Base-by-base conservation (phyloP, 2,329 filamentous ascomycete genomes). In the Scedosporium boydii region DNA sequence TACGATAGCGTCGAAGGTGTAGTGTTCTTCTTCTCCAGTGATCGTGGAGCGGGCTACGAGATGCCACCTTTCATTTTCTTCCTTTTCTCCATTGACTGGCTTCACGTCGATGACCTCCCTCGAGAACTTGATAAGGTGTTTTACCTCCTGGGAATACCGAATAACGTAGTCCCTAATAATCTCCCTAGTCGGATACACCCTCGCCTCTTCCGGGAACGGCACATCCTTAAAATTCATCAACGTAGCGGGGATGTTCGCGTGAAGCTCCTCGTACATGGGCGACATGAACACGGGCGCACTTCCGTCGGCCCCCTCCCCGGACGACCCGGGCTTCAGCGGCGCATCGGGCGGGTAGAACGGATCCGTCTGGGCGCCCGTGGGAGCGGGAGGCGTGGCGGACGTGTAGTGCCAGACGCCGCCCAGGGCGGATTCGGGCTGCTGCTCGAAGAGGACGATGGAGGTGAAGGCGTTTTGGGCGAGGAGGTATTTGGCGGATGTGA, bases 381-480 rank as follows among this genome's bases (percentile, higher is more conserved):
- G 81, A 64, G 70, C 77, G 67, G 67, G 81, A 65, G 71, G 78
- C 62, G 73, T 80, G 64, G 72, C 74, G 29, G 78, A 76, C 65
- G 82, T 87, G 73, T 96, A 92, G 69, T 91, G 88, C 93, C 93
- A 98, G 9, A 95, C 84, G 2, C 95, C 93, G 63, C 92, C 93
- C 6, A 89, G 83, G 38, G 64, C 64, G 18, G 44, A 46, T 58
- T 84, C 81, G 55, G 81, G 77, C 66, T 91, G 87, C 74, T 96
- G 91, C 74, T 98, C 95, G 69, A 89, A 96, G 46, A 97, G 74
- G 64, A 87, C 83, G 64, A 98, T 87, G 34, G 78, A 82, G 12
- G 85, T 76, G 69, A 95, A 95, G 1, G 72, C 66, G 44, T 78
- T 70, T 80, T 88, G 91, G 0, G 88, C 90, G 10, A 83, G 72